These are phyloP conservation scores for Epichloe bromicola DNA, from an alignment of 2,329 filamentous ascomycete genomes.

Conservation along the genomic window DNA sequence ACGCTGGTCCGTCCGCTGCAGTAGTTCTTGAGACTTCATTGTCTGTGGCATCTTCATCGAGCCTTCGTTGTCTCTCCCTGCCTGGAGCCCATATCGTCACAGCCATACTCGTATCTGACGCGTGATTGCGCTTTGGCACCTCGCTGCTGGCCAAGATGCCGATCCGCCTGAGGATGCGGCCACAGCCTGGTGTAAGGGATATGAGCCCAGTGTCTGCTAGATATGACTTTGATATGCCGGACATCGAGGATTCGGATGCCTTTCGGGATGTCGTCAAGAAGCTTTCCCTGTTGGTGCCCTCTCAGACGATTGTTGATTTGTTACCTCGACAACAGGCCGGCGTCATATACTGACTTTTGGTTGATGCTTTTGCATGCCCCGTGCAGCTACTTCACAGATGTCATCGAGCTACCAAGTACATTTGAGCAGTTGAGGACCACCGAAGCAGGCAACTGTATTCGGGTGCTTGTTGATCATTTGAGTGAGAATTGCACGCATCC, in stretches of 20 bases:
- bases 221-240: conserved; percentile 32
- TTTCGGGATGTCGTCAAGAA: conserved; percentile 56
- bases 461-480: conserved; percentile 50
- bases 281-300: conserved; percentile 42
- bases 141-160: conserved; percentile 17
- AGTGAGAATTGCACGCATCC: conserved; percentile 51
- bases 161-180: conserved; percentile 23
- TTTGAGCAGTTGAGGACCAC: conserved; percentile 64
- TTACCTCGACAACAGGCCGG: background rate
- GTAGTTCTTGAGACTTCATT: no score
- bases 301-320: background rate
- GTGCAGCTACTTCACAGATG: conserved; percentile 46
- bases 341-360: background rate
- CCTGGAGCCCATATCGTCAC: no score
- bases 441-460: conserved; percentile 45
- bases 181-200: conserved; percentile 18
- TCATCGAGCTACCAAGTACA: conserved; percentile 50
- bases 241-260: conserved; percentile 42
- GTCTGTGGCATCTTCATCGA: no score
- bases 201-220: conserved; percentile 22
- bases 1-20: no score
- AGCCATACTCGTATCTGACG: no score
- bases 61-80: no score
- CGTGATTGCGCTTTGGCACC: background rate
- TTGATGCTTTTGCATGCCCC: background rate